A percentile compares a stretch with the other conserved stretches of the same genome.
Conservation (phyloP, 139 green algal genomes). For the Desmodesmus armatus region DNA sequence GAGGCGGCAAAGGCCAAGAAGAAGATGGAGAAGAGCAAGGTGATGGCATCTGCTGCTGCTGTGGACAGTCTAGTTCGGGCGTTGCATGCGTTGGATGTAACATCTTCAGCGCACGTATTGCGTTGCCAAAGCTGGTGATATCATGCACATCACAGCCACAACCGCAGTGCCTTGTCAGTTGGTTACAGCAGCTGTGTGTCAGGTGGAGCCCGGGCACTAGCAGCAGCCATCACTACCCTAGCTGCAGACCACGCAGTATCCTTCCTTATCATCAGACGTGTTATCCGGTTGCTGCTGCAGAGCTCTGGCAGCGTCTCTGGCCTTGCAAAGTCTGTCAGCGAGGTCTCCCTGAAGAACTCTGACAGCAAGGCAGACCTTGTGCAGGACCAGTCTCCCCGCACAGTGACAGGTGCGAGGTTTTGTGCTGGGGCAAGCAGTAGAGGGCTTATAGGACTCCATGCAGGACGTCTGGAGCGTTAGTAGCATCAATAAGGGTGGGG, state of each 20-base stretch:
- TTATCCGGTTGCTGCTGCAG: not conserved
- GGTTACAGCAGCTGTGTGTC: not conserved
- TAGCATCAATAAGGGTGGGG: not conserved
- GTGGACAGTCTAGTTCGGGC: not conserved
- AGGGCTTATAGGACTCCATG: too few relatives aligned
- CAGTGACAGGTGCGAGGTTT: slow-evolving; percentile 46
- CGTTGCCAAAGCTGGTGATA: not conserved
- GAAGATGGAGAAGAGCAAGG: slow-evolving; percentile 39
- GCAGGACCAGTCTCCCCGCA: slow-evolving; percentile 20
- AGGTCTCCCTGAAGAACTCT: slow-evolving; percentile 7
- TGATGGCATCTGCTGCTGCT: not conserved
- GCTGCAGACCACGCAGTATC: not conserved
- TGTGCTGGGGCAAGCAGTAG: too few relatives aligned
- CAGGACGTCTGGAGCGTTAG: too few relatives aligned
- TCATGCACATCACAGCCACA: not conserved
- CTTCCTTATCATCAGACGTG: not conserved
- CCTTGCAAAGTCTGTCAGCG: slow-evolving; percentile 31
- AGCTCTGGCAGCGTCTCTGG: slow-evolving; percentile 5
- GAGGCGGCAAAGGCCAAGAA: slow-evolving; percentile 30
- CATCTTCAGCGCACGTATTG: not conserved
- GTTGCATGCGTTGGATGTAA: not conserved
- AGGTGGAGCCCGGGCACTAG: not conserved
- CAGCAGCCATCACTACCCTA: not conserved
- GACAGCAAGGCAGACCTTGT: not conserved
- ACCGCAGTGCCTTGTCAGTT: too few relatives aligned